phyloP scores from a whole-genome alignment of 1,284 basidiomycete genomes.

The Sutorius eximius region DNA sequence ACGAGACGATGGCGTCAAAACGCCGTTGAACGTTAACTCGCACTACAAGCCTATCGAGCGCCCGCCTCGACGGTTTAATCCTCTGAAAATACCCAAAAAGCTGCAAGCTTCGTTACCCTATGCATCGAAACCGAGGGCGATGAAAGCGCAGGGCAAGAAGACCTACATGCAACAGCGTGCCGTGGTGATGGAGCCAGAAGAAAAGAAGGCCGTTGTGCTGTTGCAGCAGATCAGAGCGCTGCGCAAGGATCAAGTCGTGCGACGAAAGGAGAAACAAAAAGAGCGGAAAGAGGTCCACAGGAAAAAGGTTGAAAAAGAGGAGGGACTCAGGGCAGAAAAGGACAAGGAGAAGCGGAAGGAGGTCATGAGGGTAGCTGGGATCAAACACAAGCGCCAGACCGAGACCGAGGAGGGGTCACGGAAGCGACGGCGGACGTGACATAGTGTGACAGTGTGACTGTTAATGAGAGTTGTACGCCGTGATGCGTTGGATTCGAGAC shows the following conservation, averaged over 20 bases:
- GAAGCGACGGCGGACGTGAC: conserved; percentile 22
- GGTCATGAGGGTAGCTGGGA: conserved; percentile 71
- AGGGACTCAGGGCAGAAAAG: conserved; percentile 66
- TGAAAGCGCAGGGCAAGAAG: conserved; percentile 68
- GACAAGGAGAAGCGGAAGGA: conserved; percentile 81
- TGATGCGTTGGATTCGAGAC: conserved; percentile 3
- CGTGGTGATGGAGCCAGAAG: conserved; percentile 92
- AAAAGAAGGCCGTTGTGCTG: conserved; percentile 89
- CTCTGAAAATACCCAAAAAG: conserved; percentile 85
- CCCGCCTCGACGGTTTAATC: conserved; percentile 84
- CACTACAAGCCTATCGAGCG: conserved; percentile 86
- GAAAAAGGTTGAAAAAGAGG: conserved; percentile 74
- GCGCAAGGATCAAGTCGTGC: conserved; percentile 80
- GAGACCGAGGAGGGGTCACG: conserved; percentile 55
- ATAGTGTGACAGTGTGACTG: conserved; percentile 27
- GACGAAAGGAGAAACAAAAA: conserved; percentile 82
- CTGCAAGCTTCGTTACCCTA: conserved; percentile 90
- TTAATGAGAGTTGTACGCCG: background rate
- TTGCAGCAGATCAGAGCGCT: conserved; percentile 95
- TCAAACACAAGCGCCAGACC: conserved; percentile 67
- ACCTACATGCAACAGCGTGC: conserved; percentile 93
- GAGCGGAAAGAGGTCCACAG: conserved; percentile 62
- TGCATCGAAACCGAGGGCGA: conserved; percentile 87
- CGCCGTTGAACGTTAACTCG: conserved; percentile 83
- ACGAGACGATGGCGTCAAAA: conserved; percentile 79